These are phyloP conservation scores for Botrytis medusae DNA, from an alignment of 2,329 filamentous ascomycete species.

Conservation along the genomic window DNA sequence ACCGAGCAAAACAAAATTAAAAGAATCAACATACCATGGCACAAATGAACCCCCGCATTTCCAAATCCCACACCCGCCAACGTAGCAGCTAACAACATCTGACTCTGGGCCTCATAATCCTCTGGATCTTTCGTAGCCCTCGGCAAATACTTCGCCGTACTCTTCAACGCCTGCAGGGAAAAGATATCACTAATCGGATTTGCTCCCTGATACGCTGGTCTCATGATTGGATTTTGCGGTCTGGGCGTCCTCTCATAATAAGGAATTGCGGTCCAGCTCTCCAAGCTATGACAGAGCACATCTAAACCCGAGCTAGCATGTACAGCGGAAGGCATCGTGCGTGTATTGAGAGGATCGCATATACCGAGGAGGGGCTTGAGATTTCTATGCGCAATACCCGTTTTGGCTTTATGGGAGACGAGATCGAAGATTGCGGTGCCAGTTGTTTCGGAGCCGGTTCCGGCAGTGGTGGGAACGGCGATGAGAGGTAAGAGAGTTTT, in stretches of 20 bases:
- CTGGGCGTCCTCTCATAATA: slow-evolving; percentile 82
- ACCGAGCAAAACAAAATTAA: not conserved
- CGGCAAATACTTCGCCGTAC: slow-evolving; percentile 89
- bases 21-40: slow-evolving; percentile 51
- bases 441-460: slow-evolving; percentile 90
- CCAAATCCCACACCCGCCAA: slow-evolving; percentile 95
- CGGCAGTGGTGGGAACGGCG: slow-evolving; percentile 81
- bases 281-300: slow-evolving; percentile 90
- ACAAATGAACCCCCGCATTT: slow-evolving; percentile 92
- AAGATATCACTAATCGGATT: slow-evolving; percentile 99
- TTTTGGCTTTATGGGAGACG: slow-evolving; percentile 86
- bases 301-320: slow-evolving; percentile 90
- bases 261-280: slow-evolving; percentile 97
- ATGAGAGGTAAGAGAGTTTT: slow-evolving; percentile 72
- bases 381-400: slow-evolving; percentile 91
- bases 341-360: slow-evolving; percentile 81
- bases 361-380: slow-evolving; percentile 95
- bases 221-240: slow-evolving; percentile 82
- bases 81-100: slow-evolving; percentile 95
- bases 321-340: slow-evolving; percentile 92
- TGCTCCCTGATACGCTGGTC: slow-evolving; percentile 93
- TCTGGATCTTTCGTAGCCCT: slow-evolving; percentile 84
- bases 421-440: slow-evolving; percentile 98
- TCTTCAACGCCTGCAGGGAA: slow-evolving; percentile 78
- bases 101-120: slow-evolving; percentile 85